phyloP scores from a whole-genome alignment of 2,329 filamentous ascomycete genomes.

The Alternaria conjuncta region DNA sequence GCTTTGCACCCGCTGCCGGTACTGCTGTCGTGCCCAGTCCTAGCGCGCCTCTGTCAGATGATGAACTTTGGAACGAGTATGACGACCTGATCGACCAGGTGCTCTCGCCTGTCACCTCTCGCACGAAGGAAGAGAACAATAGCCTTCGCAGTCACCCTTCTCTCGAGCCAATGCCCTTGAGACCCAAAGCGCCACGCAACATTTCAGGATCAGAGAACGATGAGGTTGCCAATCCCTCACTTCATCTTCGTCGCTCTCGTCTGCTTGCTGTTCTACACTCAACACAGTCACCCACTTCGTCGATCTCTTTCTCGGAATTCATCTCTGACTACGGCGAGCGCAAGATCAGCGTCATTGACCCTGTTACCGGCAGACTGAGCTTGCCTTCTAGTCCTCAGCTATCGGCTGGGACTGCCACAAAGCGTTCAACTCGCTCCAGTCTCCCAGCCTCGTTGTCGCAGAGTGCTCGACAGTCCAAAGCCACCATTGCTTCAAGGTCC shows the following conservation, averaged over 20 bases:
- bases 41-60: constrained; percentile 71
- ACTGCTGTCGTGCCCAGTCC: constrained; percentile 71
- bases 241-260: constrained; percentile 56
- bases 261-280: constrained; percentile 59
- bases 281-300: constrained; percentile 57
- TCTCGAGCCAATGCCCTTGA: constrained; percentile 39
- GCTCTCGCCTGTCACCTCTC: constrained; percentile 53
- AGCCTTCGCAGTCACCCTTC: constrained; percentile 31
- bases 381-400: constrained; percentile 42
- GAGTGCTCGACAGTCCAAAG: constrained; percentile 42
- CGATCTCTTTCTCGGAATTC: constrained; percentile 61
- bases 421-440: constrained; percentile 44
- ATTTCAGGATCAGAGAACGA: constrained; percentile 41
- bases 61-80: constrained; percentile 95
- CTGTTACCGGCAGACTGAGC: constrained; percentile 47
- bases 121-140: constrained; percentile 10
- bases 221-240: constrained; percentile 42
- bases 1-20: constrained; percentile 60
- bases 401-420: constrained; percentile 36
- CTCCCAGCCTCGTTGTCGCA: constrained; percentile 38
- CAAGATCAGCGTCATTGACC: constrained; percentile 46
- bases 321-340: constrained; percentile 59
- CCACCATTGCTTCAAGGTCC: constrained; percentile 37
- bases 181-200: constrained; percentile 26
- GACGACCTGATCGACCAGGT: constrained; percentile 83